These are phyloP conservation scores for Cladosporium sp. DNA, from an alignment of 2,329 filamentous ascomycete species.

Conservation along the genomic window DNA sequence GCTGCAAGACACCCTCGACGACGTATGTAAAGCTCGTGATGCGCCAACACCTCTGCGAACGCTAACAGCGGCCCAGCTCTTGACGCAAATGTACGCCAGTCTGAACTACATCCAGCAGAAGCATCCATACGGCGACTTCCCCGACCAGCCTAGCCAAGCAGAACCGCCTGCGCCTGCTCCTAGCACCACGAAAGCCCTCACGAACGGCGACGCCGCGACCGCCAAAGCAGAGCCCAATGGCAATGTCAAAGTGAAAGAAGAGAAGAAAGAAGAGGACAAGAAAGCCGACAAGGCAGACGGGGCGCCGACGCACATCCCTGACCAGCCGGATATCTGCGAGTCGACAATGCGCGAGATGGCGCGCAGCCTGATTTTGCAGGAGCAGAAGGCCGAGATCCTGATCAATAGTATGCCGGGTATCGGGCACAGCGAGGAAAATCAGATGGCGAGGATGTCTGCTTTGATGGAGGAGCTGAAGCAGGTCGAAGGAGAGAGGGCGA, in stretches of 20 bases:
- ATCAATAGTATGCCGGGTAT: conserved; percentile 70
- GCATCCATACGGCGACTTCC: conserved; percentile 37
- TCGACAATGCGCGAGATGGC: conserved; percentile 66
- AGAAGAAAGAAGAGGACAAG: conserved; percentile 8
- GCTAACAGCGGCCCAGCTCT: conserved; percentile 30
- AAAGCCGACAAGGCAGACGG: conserved; percentile 1
- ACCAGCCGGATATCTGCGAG: conserved; percentile 58
- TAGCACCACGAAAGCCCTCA: conserved; percentile 13
- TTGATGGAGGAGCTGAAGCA: conserved; percentile 39
- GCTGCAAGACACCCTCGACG: conserved; percentile 76
- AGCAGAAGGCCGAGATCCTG: conserved; percentile 75
- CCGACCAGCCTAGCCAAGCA: conserved; percentile 35
- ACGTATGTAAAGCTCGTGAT: conserved; percentile 46
- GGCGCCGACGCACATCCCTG: conserved; percentile 43
- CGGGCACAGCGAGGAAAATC: conserved; percentile 70
- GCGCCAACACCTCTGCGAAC: not conserved
- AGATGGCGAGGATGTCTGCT: conserved; percentile 53
- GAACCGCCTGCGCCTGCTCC: conserved; percentile 15
- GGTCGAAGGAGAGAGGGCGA: conserved; percentile 35
- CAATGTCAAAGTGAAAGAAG: conserved; percentile 16
- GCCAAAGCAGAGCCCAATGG: conserved; percentile 9
- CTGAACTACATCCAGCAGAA: conserved; percentile 39
- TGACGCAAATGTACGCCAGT: conserved; percentile 43
- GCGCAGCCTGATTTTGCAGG: conserved; percentile 68
- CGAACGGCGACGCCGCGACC: conserved; percentile 17